Percentiles rank a stretch among this genome's conserved stretches.
These are phyloP conservation scores for Antitrichia curtipendula DNA, from an alignment of 225 moss, liverwort and hornwort species.

Conservation along the genomic window DNA sequence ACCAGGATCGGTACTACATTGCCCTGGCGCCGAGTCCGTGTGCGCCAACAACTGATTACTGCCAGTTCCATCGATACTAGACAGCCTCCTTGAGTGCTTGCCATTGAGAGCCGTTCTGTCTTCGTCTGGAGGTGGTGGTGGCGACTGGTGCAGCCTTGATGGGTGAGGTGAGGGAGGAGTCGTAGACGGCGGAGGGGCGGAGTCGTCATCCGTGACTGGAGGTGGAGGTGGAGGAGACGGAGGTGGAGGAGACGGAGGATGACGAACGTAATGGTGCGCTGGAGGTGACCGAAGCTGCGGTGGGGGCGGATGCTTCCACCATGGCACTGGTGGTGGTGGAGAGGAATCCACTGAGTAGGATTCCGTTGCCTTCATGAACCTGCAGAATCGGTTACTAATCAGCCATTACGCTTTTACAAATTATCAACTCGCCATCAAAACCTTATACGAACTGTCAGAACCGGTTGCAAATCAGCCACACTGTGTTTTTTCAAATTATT, in stretches of 20 bases:
- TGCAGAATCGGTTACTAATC: background rate
- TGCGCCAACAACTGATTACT: background rate
- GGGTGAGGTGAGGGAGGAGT: background rate
- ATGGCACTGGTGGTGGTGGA: background rate
- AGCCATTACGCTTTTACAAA: background rate
- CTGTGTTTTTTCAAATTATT: background rate
- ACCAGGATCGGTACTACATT: background rate
- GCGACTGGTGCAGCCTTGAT: background rate
- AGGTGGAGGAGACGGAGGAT: slow-evolving; percentile 6
- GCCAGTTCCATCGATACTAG: background rate
- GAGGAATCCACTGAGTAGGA: background rate
- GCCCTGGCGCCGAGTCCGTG: background rate
- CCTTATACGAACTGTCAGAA: background rate
- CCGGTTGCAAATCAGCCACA: background rate
- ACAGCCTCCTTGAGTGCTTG: background rate
- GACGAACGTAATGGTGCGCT: background rate
- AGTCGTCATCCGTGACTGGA: background rate
- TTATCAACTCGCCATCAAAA: background rate
- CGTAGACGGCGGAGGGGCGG: background rate
- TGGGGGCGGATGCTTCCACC: slow-evolving; percentile 18
- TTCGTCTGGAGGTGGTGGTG: background rate
- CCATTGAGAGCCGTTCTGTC: background rate
- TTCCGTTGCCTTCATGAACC: background rate
- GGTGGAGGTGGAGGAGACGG: slow-evolving; percentile 13
- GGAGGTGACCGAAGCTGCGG: slow-evolving; percentile 5